These are phyloP conservation scores for Deuterostichococcus epilithicus DNA, from an alignment of 139 green algal genomes.

Conservation along the genomic window DNA sequence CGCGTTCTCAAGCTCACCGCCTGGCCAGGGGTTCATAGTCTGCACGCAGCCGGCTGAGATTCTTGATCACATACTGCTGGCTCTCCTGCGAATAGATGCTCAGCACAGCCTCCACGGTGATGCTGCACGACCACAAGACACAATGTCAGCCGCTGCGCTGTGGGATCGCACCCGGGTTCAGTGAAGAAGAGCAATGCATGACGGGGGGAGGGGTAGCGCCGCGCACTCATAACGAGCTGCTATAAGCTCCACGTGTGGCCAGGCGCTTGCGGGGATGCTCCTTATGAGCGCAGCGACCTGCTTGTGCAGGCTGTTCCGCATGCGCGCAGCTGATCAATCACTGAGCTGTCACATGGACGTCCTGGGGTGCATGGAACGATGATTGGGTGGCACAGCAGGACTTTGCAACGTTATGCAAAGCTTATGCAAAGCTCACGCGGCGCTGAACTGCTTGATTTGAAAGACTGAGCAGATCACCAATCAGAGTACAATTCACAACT, in stretches of 20 bases:
- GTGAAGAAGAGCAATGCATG: too few species aligned
- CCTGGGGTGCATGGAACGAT: too few species aligned
- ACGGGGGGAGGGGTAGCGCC: too few species aligned
- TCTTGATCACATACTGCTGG: constrained; percentile 42
- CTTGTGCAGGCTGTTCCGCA: neutral
- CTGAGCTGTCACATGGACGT: neutral
- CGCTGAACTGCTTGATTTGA: too few species aligned
- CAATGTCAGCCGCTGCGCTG: too few species aligned
- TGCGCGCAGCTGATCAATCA: neutral
- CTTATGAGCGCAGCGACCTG: neutral
- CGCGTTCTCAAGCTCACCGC: neutral
- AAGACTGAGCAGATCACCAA: too few species aligned
- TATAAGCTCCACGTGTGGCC: neutral
- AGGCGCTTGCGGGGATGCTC: neutral
- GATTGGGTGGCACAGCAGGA: too few species aligned
- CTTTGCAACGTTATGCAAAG: too few species aligned
- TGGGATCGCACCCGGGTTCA: too few species aligned
- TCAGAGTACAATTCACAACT: too few species aligned
- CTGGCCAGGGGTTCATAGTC: neutral
- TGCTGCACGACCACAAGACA: too few species aligned
- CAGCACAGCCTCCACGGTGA: constrained; percentile 35
- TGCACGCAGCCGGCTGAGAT: neutral
- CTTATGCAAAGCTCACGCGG: too few species aligned
- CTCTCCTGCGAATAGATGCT: constrained; percentile 50
- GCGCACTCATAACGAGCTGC: neutral